phyloP scores from a whole-genome alignment of 148 eudicot genomes.

The Heliamphora exappendiculata region DNA sequence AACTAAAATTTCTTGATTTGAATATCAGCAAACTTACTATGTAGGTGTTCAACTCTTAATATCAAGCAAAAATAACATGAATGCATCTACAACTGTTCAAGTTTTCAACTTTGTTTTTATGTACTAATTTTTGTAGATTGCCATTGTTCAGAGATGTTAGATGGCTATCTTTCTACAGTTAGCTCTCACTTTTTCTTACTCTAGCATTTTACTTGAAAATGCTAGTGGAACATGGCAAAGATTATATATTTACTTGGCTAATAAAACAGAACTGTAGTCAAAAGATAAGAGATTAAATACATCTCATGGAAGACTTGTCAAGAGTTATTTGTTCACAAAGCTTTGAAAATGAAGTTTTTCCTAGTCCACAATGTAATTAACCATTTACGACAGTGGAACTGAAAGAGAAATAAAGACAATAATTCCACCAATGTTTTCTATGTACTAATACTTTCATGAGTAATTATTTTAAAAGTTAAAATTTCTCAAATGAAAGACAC shows the following conservation, averaged over 20 bases:
- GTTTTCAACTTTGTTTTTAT: neutral
- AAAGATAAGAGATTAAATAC: neutral
- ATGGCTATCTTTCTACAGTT: neutral
- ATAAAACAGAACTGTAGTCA: neutral
- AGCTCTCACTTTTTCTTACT: neutral
- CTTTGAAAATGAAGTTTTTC: neutral
- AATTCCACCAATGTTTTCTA: no score
- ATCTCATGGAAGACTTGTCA: neutral
- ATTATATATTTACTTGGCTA: conserved; percentile 7
- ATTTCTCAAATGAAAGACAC: no score
- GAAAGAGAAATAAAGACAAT: neutral
- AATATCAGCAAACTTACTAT: no score
- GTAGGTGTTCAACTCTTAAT: no score
- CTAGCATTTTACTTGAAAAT: neutral
- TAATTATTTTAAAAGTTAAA: no score
- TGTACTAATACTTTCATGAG: neutral
- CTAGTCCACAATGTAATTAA: neutral
- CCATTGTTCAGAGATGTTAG: neutral
- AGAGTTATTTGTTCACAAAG: neutral
- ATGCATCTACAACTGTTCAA: neutral
- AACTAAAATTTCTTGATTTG: no score
- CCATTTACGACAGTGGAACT: neutral
- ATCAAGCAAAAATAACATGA: no score
- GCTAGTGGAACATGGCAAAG: neutral
- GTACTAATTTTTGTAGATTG: conserved; percentile 3